Percentiles rank a stretch among this genome's conserved stretches.
These are phyloP conservation scores for Paracamarosporium sp. DNA, from an alignment of 2,329 filamentous ascomycete genomes.

Conservation along the genomic window DNA sequence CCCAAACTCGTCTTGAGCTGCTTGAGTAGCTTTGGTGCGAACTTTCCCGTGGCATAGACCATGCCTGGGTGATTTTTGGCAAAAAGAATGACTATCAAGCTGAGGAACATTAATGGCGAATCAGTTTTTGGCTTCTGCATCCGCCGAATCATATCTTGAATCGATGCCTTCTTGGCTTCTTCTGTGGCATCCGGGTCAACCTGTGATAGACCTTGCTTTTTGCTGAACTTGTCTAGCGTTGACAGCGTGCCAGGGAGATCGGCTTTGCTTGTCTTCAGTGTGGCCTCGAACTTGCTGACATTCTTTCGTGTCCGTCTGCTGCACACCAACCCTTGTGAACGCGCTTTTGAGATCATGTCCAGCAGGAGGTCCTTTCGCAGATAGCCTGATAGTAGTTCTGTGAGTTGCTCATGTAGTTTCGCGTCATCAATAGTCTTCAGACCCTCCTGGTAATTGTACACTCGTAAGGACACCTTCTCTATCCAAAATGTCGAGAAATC, in stretches of 20 bases:
- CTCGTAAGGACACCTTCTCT: conserved; percentile 34
- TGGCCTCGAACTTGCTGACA: conserved; percentile 31
- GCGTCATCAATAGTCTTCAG: conserved; percentile 30
- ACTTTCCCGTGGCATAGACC: conserved; percentile 50
- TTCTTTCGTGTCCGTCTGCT: conserved; percentile 42
- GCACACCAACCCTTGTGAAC: conserved; percentile 35
- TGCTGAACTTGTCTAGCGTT: conserved; percentile 40
- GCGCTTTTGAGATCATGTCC: conserved; percentile 38
- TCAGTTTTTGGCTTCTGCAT: conserved; percentile 46
- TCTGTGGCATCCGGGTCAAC: conserved; percentile 10
- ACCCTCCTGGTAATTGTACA: conserved; percentile 33
- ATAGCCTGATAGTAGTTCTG: conserved; percentile 38
- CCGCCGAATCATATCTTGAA: conserved; percentile 41
- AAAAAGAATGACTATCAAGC: conserved; percentile 40
- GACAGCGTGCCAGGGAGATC: conserved; percentile 16
- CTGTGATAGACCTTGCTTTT: conserved; percentile 37
- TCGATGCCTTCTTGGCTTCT: conserved; percentile 30
- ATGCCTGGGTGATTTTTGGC: conserved; percentile 39
- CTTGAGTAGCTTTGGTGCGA: conserved; percentile 49
- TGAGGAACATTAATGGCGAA: conserved; percentile 46
- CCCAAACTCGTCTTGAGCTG: conserved; percentile 33
- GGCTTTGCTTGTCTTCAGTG: conserved; percentile 22
- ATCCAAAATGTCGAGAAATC: conserved; percentile 42
- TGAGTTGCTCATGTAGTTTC: conserved; percentile 43
- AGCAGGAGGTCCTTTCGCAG: conserved; percentile 42